phyloP scores from a whole-genome alignment of 2,329 filamentous ascomycete species.

The Bipolaris oryzae region DNA sequence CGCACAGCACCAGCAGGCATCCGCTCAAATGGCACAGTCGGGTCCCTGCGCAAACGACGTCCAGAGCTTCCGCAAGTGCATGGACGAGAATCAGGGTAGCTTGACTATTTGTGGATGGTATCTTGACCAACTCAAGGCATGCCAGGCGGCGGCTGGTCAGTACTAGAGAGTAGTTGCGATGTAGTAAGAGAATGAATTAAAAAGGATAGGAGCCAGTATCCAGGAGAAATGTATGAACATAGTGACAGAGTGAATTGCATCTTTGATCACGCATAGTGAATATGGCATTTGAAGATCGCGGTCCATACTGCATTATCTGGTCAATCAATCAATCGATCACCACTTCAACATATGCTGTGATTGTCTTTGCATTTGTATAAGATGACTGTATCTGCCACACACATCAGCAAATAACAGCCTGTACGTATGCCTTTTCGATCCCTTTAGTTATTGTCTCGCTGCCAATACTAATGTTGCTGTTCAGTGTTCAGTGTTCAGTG shows the following conservation, averaged over 20 bases:
- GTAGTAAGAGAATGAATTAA: not conserved
- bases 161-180: conserved; percentile 47
- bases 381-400: too few species aligned
- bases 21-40: conserved; percentile 46
- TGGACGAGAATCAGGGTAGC: conserved; percentile 93
- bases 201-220: not conserved
- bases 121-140: conserved; percentile 81
- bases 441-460: too few species aligned
- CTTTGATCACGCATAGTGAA: not conserved
- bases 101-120: conserved; percentile 98
- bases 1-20: conserved; percentile 46
- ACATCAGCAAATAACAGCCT: too few species aligned
- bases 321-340: not conserved
- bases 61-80: conserved; percentile 88
- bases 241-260: not conserved
- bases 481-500: too few species aligned
- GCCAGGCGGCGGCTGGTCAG: conserved; percentile 55
- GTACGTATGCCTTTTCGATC: too few species aligned
- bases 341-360: too few species aligned
- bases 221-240: not conserved
- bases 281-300: not conserved
- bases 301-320: not conserved
- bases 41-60: conserved; percentile 74
- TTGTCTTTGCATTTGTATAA: too few species aligned
- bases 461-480: too few species aligned